Conservation (phyloP, 495 filamentous ascomycete genomes). For the Talaromyces liani region DNA sequence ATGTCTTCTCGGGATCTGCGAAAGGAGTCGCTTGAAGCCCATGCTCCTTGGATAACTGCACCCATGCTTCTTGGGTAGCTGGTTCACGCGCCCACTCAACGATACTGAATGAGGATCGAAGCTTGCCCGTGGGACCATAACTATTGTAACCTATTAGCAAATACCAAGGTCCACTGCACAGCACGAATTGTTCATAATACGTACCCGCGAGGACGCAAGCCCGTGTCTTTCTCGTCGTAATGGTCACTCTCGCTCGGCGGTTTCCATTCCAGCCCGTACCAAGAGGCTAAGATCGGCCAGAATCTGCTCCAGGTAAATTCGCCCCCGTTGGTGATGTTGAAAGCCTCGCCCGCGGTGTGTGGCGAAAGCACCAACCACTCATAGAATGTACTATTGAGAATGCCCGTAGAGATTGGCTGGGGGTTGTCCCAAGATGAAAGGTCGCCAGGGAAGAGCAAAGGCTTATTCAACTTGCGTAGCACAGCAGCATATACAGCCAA, state of each 20-base stretch:
- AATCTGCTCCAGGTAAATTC: constrained; percentile 7
- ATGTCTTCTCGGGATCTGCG: constrained; percentile 3
- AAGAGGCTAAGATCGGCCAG: constrained; percentile 2
- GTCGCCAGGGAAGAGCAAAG: constrained; percentile 6
- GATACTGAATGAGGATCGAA: constrained; percentile 7
- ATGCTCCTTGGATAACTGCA: constrained; percentile 6
- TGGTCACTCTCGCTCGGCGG: constrained; percentile 2
- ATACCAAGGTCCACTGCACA: background rate
- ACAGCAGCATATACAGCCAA: constrained; percentile 6
- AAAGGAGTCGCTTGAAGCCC: constrained; percentile 7
- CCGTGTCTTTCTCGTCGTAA: constrained; percentile 5
- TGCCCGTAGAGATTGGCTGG: constrained; percentile 4
- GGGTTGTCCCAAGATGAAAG: constrained; percentile 5
- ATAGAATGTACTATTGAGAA: constrained; percentile 7
- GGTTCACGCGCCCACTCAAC: constrained; percentile 5
- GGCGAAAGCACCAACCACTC: constrained; percentile 5
- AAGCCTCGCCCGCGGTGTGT: constrained; percentile 1
- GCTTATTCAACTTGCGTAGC: constrained; percentile 6
- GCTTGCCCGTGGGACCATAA: constrained; percentile 6
- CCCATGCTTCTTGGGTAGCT: constrained; percentile 7
- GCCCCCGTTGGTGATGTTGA: constrained; percentile 5
- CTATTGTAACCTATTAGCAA: constrained; percentile 6
- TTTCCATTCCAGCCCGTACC: constrained; percentile 4
- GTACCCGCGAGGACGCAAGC: constrained; percentile 5
- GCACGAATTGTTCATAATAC: constrained; percentile 1